Evolutionary conservation across 2,329 filamentous ascomycete genomes (phyloP).

Genomic region (Daldinia sp.): DNA sequence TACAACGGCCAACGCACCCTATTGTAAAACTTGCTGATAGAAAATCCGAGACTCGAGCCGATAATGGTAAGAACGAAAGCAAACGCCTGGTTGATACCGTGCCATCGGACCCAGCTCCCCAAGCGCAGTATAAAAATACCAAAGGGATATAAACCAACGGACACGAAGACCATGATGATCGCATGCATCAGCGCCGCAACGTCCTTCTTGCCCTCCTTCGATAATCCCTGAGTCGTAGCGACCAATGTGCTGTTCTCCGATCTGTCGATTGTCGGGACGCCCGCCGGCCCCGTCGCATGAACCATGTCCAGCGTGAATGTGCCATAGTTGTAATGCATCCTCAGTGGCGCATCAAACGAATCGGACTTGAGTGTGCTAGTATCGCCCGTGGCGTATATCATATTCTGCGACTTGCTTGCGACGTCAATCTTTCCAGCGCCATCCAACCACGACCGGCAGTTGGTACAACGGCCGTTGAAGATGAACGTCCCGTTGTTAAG

Average conservation of each 20-base stretch:
- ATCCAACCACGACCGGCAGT: conserved; percentile 65
- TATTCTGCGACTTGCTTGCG: conserved; percentile 59
- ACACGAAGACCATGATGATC: conserved; percentile 66
- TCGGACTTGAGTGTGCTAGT: conserved; percentile 58
- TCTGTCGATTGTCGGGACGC: conserved; percentile 56
- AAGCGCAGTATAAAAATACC: conserved; percentile 67
- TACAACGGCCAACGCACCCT: conserved; percentile 58
- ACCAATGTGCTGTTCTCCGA: conserved; percentile 46
- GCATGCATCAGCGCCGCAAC: conserved; percentile 59
- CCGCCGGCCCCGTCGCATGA: conserved; percentile 60
- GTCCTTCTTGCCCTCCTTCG: conserved; percentile 52
- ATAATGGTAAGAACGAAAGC: conserved; percentile 62
- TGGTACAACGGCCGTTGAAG: conserved; percentile 65
- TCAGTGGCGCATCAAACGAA: conserved; percentile 58
- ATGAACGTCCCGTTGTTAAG: conserved; percentile 60
- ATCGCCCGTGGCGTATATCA: conserved; percentile 70
- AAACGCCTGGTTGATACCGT: conserved; percentile 65
- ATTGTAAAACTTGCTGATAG: conserved; percentile 65
- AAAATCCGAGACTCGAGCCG: conserved; percentile 66
- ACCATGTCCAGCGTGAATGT: conserved; percentile 68
- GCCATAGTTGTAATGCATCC: conserved; percentile 66
- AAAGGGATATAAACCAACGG: conserved; percentile 67
- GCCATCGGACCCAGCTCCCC: conserved; percentile 65
- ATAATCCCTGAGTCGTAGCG: conserved; percentile 52
- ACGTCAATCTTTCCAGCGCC: conserved; percentile 65